Conservation (phyloP, 495 filamentous ascomycete genomes). For the Penicillium maclennaniae region DNA sequence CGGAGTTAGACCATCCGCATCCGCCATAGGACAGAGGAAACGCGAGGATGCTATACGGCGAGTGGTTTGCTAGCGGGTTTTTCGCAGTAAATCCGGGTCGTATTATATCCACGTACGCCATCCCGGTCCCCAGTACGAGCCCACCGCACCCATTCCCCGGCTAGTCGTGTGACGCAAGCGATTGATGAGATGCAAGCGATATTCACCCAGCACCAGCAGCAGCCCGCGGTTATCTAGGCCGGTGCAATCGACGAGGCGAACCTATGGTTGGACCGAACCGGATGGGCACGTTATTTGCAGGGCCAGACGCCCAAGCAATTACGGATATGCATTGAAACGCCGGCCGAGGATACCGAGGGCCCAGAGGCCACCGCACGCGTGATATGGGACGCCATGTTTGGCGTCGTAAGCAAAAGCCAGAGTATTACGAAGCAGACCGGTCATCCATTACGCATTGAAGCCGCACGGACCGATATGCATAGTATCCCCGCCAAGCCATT, state of each 20-base stretch:
- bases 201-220: not conserved
- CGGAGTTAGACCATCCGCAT: not conserved
- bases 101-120: not conserved
- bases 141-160: not conserved
- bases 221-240: not conserved
- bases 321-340: not conserved
- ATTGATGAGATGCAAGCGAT: not conserved
- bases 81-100: not conserved
- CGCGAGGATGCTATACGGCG: not conserved
- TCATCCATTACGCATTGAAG: conserved; percentile 2
- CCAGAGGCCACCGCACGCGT: not conserved
- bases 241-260: not conserved
- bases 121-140: not conserved
- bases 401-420: not conserved
- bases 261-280: not conserved
- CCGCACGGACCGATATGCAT: not conserved
- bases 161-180: not conserved
- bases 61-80: not conserved
- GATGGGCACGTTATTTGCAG: not conserved
- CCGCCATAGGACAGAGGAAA: not conserved
- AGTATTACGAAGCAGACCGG: not conserved
- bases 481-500: not conserved
- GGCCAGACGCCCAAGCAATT: not conserved
- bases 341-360: not conserved
- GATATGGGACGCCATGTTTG: not conserved